A percentile compares a stretch with the other conserved stretches of the same genome.
Conservation (phyloP, 108 stramenopile genomes). For the Craspedostauros australis region DNA sequence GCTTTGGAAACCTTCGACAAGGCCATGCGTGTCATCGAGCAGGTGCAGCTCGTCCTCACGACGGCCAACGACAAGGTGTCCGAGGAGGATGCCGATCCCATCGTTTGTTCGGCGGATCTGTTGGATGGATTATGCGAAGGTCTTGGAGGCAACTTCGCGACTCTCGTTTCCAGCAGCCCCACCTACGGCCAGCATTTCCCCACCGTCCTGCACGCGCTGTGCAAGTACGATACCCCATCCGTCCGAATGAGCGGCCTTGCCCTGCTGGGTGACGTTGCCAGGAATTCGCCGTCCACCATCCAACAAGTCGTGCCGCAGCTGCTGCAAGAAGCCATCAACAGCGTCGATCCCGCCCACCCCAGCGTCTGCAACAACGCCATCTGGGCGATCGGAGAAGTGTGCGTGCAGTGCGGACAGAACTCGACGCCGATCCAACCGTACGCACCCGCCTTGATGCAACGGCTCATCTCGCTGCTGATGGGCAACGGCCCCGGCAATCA, state of each 20-base stretch:
- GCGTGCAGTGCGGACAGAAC: slow-evolving; percentile 69
- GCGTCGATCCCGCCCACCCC: slow-evolving; percentile 47
- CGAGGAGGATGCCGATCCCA: slow-evolving; percentile 85
- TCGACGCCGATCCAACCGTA: slow-evolving; percentile 51
- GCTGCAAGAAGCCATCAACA: slow-evolving; percentile 50
- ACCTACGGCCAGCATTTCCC: slow-evolving; percentile 65
- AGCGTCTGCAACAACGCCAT: slow-evolving; percentile 86
- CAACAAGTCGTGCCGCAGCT: slow-evolving; percentile 65
- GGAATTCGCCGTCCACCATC: slow-evolving; percentile 67
- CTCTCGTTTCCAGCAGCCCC: slow-evolving; percentile 63
- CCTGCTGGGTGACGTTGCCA: slow-evolving; percentile 83
- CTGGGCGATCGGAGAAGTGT: slow-evolving; percentile 91
- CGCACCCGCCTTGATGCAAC: slow-evolving; percentile 52
- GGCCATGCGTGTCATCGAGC: slow-evolving; percentile 75
- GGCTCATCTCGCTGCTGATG: slow-evolving; percentile 76
- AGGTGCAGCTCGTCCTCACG: slow-evolving; percentile 50
- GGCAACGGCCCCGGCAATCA: slow-evolving; percentile 52
- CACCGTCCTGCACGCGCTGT: slow-evolving; percentile 45
- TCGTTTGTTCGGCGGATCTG: slow-evolving; percentile 85
- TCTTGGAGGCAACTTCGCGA: slow-evolving; percentile 68
- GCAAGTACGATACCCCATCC: slow-evolving; percentile 48
- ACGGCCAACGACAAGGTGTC: slow-evolving; percentile 44
- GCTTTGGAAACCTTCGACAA: slow-evolving; percentile 74
- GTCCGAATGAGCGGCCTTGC: slow-evolving; percentile 90
- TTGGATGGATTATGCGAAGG: slow-evolving; percentile 88